Conservation (phyloP, 1,284 basidiomycete genomes). For the Cryptococcus deneoformans region DNA sequence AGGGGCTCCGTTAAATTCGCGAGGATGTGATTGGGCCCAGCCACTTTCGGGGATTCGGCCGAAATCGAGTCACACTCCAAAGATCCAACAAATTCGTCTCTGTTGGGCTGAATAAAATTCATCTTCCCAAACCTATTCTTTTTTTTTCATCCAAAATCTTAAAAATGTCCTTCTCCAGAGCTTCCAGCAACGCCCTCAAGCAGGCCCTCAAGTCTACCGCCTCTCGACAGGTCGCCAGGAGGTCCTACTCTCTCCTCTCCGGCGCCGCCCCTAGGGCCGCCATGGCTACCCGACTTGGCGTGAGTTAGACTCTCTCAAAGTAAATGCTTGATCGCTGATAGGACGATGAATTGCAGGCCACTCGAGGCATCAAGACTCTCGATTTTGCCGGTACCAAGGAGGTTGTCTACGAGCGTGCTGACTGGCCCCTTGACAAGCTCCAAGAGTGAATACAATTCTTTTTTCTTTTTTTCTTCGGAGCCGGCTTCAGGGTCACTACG, state of each 20-base stretch:
- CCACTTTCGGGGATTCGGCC: constrained; percentile 10
- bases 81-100: not conserved
- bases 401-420: constrained; percentile 93
- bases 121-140: not conserved
- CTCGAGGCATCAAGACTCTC: constrained; percentile 90
- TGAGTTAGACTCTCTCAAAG: constrained; percentile 14
- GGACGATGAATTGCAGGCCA: constrained; percentile 26
- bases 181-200: constrained; percentile 54
- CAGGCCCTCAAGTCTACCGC: constrained; percentile 52
- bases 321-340: constrained; percentile 5
- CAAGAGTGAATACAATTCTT: constrained; percentile 62
- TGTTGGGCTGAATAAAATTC: not conserved
- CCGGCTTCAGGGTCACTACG: not conserved
- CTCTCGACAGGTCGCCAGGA: constrained; percentile 36
- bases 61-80: constrained; percentile 10
- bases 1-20: too few relatives aligned
- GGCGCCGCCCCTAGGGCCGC: constrained; percentile 52
- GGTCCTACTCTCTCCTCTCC: constrained; percentile 73
- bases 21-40: too few relatives aligned
- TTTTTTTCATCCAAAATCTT: not conserved
- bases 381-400: constrained; percentile 97
- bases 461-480: not conserved
- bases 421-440: constrained; percentile 97
- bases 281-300: constrained; percentile 45
- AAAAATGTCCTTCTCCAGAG: constrained; percentile 45